Evolutionary conservation across 2,329 filamentous ascomycete species (phyloP), one percentile per base, ranked within the genome.

Genomic region (Claviceps cyperi): DNA sequence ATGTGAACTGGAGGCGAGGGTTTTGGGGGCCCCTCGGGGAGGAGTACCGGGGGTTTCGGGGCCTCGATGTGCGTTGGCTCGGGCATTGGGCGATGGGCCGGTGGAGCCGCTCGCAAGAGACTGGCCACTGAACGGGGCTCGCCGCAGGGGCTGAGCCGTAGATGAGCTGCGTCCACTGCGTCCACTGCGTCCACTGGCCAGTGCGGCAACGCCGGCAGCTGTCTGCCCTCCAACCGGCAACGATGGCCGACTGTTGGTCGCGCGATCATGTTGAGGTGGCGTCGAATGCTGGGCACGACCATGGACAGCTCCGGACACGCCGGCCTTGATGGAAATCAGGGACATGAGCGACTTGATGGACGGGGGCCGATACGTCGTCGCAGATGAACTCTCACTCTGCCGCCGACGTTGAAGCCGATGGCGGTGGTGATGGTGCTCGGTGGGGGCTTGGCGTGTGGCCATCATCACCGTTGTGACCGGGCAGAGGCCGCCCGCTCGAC

Each of bases 181-280:
- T 4, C 13, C 15, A 37, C 13, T n/a, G 15, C 14, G 36, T 6
- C 39, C 17, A 11, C 17, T 40, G 39, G 39, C 38, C 15, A n/a
- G 38, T 39, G 15, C 38, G 38, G 38, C 38, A 39, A 17, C 15
- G 8, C 17, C 28, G 28, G 9, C 28, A 11, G 4, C 28, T 32
- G 4, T 32, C 28, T 32, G 28, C 9, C 28, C 28, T 32, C 28
- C 28, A 32, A 22, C 7, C 22, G 15, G 40, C 6, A 8, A 6
- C 8, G 40, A 50, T 21, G 45, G 47, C 5, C 57, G 58, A 48
- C 58, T 62, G 53, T 61, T 58, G 55, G 59, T 57, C 52, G 62
- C 60, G 54, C 62, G 62, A 55, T 32, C 60, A 53, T 4, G 21
- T 28, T 44, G n/a, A 9, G 49, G 24, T 14, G 40, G 11, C 21